Evolutionary conservation across 2,329 filamentous ascomycete genomes (phyloP).

Genomic region (Apiospora arundinis): DNA sequence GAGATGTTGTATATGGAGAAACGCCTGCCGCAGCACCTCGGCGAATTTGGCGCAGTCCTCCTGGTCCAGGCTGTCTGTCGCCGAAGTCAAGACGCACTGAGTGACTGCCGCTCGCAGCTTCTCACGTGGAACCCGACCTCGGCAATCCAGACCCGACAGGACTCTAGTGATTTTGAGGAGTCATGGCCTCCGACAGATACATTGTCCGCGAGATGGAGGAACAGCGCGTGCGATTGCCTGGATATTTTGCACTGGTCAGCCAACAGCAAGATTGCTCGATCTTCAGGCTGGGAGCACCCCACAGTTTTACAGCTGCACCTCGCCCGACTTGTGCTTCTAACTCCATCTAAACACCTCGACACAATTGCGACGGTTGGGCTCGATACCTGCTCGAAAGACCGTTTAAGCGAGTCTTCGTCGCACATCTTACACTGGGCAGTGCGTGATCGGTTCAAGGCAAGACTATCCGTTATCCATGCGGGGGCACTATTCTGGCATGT

Average conservation of each 20-base stretch:
- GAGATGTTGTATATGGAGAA: background rate
- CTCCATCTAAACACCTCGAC: background rate
- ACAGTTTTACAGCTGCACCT: conserved; percentile 14
- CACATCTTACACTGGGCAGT: background rate
- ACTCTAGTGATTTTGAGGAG: background rate
- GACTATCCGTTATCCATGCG: background rate
- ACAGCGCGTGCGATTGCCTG: conserved; percentile 19
- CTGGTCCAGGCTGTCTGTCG: background rate
- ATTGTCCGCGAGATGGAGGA: background rate
- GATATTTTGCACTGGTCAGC: conserved; percentile 19
- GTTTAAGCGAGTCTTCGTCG: background rate
- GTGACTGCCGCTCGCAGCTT: background rate
- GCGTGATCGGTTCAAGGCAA: background rate
- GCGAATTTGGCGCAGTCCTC: background rate
- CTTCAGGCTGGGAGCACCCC: conserved; percentile 17
- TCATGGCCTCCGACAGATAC: background rate
- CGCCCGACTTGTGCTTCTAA: background rate
- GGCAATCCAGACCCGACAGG: background rate
- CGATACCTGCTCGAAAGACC: background rate
- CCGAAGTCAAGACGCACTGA: background rate
- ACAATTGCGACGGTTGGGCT: background rate
- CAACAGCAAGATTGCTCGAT: conserved; percentile 1
- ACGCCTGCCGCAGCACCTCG: background rate
- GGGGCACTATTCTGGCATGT: background rate
- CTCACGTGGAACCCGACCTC: background rate